A percentile compares a stretch with the other conserved stretches of the same genome.
phyloP scores from a whole-genome alignment of 257 asterid species.

The Fraxinus cuspidata region DNA sequence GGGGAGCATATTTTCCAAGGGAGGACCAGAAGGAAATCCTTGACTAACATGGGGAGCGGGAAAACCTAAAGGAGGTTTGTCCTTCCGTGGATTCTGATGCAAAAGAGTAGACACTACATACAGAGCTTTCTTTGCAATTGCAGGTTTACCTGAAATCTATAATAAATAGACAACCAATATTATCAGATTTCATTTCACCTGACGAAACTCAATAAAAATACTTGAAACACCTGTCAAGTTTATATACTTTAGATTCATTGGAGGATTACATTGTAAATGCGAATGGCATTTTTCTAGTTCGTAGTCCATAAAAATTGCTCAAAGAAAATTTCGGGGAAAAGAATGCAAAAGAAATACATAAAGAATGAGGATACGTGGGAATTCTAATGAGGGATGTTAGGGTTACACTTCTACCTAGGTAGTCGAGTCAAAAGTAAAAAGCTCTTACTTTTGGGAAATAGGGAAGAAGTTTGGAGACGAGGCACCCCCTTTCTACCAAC shows the following conservation, averaged over 20 bases:
- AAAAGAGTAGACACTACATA: slow-evolving; percentile 70
- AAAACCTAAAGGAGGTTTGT: slow-evolving; percentile 53
- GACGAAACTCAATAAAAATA: slow-evolving; percentile 1
- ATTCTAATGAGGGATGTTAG: background rate
- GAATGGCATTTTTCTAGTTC: background rate
- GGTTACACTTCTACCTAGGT: slow-evolving; percentile 13
- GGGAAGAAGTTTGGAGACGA: background rate
- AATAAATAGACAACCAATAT: slow-evolving; percentile 25
- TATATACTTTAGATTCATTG: slow-evolving; percentile 1
- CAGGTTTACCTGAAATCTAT: slow-evolving; percentile 79
- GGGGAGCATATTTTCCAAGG: slow-evolving; percentile 46
- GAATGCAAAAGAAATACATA: slow-evolving; percentile 18
- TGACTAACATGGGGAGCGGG: slow-evolving; percentile 42
- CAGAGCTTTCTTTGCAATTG: slow-evolving; percentile 57
- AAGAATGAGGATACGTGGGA: background rate
- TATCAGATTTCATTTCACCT: slow-evolving; percentile 6
- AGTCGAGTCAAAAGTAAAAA: background rate
- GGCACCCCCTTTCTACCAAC: slow-evolving; percentile 13
- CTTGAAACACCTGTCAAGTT: slow-evolving; percentile 10
- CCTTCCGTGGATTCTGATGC: slow-evolving; percentile 77
- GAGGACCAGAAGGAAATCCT: slow-evolving; percentile 52
- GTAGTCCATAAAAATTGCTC: slow-evolving; percentile 3
- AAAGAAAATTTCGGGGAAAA: slow-evolving; percentile 16
- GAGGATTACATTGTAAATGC: slow-evolving; percentile 4
- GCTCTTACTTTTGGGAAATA: background rate